Evolutionary conservation across 2,329 filamentous ascomycete species (phyloP).

Genomic region (Fusarium liriodendri): DNA sequence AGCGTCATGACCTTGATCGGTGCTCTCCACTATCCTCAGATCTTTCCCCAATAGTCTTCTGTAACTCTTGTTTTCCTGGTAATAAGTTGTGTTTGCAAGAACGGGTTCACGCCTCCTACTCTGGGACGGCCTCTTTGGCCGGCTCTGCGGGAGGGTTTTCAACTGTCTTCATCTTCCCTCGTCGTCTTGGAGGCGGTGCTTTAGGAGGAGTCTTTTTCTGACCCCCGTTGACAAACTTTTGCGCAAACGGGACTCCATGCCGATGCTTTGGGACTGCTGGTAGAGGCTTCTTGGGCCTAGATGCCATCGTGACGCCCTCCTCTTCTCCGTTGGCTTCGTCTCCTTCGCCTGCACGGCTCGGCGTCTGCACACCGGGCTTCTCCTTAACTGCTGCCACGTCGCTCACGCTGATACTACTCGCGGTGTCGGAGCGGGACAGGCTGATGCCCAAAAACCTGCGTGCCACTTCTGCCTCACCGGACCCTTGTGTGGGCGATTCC

Average conservation of each 20-base stretch:
- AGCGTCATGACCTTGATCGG: conserved; percentile 8
- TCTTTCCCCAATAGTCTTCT: not conserved
- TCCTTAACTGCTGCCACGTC: conserved; percentile 85
- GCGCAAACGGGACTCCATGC: conserved; percentile 61
- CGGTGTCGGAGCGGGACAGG: conserved; percentile 71
- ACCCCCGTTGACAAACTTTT: conserved; percentile 44
- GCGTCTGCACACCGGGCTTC: conserved; percentile 85
- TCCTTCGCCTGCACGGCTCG: conserved; percentile 65
- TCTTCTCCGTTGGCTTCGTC: conserved; percentile 36
- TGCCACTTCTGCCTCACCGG: conserved; percentile 60
- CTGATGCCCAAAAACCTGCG: conserved; percentile 77
- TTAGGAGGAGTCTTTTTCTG: conserved; percentile 58
- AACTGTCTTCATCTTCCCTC: conserved; percentile 54
- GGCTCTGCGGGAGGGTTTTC: conserved; percentile 47
- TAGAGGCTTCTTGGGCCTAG: conserved; percentile 59
- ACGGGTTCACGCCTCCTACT: conserved; percentile 19
- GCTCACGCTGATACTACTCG: conserved; percentile 79
- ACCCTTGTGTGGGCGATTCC: conserved; percentile 43
- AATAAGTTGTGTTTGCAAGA: conserved; percentile 2
- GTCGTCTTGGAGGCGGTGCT: conserved; percentile 59
- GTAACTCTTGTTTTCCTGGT: not conserved
- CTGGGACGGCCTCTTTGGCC: conserved; percentile 35
- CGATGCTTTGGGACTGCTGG: conserved; percentile 68
- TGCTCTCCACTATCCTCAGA: conserved; percentile 6
- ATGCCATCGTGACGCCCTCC: conserved; percentile 35